These are phyloP conservation scores for Lactifluus rugatus DNA, from an alignment of 768 basidiomycete genomes.

Conservation along the genomic window DNA sequence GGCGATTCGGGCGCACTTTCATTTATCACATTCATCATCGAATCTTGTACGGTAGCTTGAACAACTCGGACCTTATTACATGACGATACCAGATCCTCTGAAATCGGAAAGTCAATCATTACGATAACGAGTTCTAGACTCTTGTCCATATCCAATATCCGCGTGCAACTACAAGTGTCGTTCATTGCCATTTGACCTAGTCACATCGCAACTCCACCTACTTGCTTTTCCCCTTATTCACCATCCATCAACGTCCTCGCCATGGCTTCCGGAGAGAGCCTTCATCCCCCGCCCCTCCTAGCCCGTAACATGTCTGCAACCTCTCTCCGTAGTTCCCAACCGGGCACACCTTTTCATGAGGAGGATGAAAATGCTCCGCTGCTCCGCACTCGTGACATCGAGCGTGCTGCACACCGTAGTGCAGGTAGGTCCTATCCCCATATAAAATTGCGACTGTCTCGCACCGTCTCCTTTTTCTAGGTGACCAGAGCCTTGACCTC, in stretches of 20 bases:
- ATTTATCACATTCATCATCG: too few species aligned
- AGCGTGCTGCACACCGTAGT: neutral
- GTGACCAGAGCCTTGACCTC: neutral
- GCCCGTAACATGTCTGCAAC: neutral
- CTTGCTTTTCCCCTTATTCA: neutral
- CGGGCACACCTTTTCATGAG: slow-evolving; percentile 10
- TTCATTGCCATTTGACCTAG: neutral
- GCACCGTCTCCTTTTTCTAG: neutral
- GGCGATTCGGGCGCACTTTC: neutral
- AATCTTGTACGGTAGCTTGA: too few species aligned
- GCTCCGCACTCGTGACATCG: slow-evolving; percentile 5
- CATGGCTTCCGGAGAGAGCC: neutral
- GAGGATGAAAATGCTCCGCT: slow-evolving; percentile 11
- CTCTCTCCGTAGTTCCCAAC: neutral
- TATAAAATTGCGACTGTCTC: neutral
- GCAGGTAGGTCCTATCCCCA: neutral
- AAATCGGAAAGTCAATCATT: too few species aligned
- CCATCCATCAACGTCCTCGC: neutral
- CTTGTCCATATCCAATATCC: neutral
- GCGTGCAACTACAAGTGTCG: neutral
- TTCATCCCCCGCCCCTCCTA: neutral
- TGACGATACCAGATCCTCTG: too few species aligned
- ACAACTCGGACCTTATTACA: too few species aligned
- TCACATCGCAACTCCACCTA: neutral
- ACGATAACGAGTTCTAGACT: neutral